Conservation (phyloP, 306 rosid genomes). For the Trifolium fragiferum region DNA sequence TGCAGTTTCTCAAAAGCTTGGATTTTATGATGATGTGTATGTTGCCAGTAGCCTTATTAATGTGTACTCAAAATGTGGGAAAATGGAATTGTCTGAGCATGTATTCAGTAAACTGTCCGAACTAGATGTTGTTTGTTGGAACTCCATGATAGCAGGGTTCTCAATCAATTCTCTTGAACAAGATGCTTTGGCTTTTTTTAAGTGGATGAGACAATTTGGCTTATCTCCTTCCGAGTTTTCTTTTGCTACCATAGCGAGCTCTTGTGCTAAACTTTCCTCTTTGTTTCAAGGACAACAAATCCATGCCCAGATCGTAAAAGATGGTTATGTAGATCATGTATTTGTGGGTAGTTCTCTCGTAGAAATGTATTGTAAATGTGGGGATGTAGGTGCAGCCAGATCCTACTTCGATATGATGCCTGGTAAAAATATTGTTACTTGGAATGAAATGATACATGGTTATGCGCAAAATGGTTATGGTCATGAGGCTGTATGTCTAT, state of each 20-base stretch:
- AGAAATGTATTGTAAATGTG: slow-evolving; percentile 83
- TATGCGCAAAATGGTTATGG: slow-evolving; percentile 82
- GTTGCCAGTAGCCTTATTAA: slow-evolving; percentile 76
- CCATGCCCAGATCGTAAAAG: slow-evolving; percentile 69
- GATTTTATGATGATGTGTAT: slow-evolving; percentile 52
- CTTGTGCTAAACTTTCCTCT: slow-evolving; percentile 77
- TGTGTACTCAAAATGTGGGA: slow-evolving; percentile 74
- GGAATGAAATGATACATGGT: slow-evolving; percentile 89
- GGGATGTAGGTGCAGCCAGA: slow-evolving; percentile 60
- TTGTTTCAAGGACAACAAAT: slow-evolving; percentile 68
- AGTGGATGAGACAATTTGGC: slow-evolving; percentile 56
- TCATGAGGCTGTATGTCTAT: slow-evolving; percentile 64
- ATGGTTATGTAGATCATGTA: slow-evolving; percentile 59
- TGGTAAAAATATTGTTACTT: slow-evolving; percentile 62
- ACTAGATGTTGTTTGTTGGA: slow-evolving; percentile 79
- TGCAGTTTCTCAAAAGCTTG: slow-evolving; percentile 58
- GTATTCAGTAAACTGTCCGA: slow-evolving; percentile 58
- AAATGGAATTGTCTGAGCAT: slow-evolving; percentile 56
- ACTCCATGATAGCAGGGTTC: slow-evolving; percentile 73
- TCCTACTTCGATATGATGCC: slow-evolving; percentile 58
- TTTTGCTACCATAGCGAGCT: slow-evolving; percentile 61
- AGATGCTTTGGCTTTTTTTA: slow-evolving; percentile 66
- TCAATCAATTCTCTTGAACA: slow-evolving; percentile 65
- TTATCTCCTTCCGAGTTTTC: slow-evolving; percentile 67
- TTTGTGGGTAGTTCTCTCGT: slow-evolving; percentile 76